Conservation (phyloP, 805 yeast species). For the Brettanomyces sp. region DNA sequence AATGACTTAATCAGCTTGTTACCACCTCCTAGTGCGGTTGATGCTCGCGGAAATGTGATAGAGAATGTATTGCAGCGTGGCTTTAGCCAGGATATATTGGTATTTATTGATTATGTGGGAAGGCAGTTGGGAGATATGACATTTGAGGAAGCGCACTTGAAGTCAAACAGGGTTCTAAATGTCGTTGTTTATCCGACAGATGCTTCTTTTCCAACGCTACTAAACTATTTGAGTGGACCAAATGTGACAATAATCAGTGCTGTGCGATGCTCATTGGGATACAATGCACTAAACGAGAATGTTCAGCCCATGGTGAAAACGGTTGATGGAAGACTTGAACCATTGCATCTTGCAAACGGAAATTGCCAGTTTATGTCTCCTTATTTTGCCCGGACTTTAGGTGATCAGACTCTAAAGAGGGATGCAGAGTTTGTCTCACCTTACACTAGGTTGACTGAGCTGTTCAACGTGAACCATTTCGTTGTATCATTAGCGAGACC, state of each 20-base stretch:
- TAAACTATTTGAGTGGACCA: constrained; percentile 89
- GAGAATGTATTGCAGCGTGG: constrained; percentile 73
- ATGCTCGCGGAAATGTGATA: constrained; percentile 36
- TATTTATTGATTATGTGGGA: constrained; percentile 71
- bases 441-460: constrained; percentile 79
- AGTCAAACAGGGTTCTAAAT: constrained; percentile 71
- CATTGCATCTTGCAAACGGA: constrained; percentile 15
- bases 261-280: constrained; percentile 74
- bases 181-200: constrained; percentile 78
- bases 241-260: constrained; percentile 88
- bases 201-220: constrained; percentile 56
- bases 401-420: constrained; percentile 7
- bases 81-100: constrained; percentile 75
- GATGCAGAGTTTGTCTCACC: constrained; percentile 36
- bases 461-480: constrained; percentile 91
- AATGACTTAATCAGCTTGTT: not conserved
- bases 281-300: constrained; percentile 57
- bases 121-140: constrained; percentile 74
- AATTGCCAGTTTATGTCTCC: constrained; percentile 34
- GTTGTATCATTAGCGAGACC: constrained; percentile 89
- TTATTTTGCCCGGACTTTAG: constrained; percentile 28
- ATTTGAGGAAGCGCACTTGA: constrained; percentile 84
- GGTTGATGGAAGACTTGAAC: constrained; percentile 32
- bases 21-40: not conserved
- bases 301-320: constrained; percentile 50